These are phyloP conservation scores for Huntiella abstrusa DNA, from an alignment of 2,329 filamentous ascomycete genomes.

Conservation along the genomic window DNA sequence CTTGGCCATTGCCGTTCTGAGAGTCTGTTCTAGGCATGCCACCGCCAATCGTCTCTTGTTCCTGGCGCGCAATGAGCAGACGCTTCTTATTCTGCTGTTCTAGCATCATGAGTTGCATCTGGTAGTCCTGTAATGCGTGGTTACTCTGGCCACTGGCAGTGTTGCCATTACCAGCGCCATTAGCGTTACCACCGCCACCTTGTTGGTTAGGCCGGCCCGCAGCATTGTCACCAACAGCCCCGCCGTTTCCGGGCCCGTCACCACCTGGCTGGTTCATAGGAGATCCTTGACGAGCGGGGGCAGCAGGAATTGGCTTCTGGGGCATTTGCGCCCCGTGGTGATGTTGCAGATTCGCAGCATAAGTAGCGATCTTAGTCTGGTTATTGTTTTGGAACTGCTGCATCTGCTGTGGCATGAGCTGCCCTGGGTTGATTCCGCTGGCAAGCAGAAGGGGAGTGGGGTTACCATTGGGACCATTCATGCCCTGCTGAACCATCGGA, in stretches of 20 bases:
- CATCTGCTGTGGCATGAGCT: constrained; percentile 60
- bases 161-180: constrained; percentile 17
- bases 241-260: constrained; percentile 43
- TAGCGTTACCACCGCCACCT: constrained; percentile 23
- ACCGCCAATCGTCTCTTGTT: constrained; percentile 45
- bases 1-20: constrained; percentile 35
- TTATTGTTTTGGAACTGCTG: constrained; percentile 40
- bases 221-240: constrained; percentile 31
- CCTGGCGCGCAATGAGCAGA: constrained; percentile 63
- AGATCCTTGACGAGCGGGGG: constrained; percentile 59
- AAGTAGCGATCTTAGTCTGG: constrained; percentile 74
- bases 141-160: constrained; percentile 30
- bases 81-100: constrained; percentile 81
- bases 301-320: constrained; percentile 50
- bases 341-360: constrained; percentile 67
- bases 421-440: constrained; percentile 57
- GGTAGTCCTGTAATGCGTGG: constrained; percentile 69
- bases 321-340: constrained; percentile 68
- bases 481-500: constrained; percentile 53
- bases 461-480: constrained; percentile 28
- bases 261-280: constrained; percentile 62
- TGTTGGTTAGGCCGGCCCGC: constrained; percentile 36
- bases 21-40: constrained; percentile 30
- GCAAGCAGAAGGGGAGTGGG: constrained; percentile 38
- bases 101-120: constrained; percentile 75